Percentiles rank a stretch among this genome's conserved stretches.
Conservation (phyloP, 129 eudicot species). For the Pulicaria dysenterica region DNA sequence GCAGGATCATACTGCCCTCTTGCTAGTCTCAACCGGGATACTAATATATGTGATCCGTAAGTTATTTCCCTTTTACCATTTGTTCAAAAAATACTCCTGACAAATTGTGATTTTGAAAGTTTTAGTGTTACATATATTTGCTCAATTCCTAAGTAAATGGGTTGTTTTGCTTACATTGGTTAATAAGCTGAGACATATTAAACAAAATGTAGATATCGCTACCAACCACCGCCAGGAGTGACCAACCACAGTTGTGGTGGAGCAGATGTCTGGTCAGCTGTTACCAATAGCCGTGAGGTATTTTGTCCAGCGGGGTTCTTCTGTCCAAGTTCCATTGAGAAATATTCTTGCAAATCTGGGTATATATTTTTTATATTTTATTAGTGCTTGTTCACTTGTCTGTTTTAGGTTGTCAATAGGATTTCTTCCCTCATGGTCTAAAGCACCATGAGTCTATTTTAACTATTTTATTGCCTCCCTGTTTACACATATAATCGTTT, state of each 20-base stretch:
- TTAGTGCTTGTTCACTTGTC: slow-evolving; percentile 29
- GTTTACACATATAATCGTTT: neutral
- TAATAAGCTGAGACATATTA: neutral
- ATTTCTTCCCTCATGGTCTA: slow-evolving; percentile 6
- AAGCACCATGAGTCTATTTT: slow-evolving; percentile 13
- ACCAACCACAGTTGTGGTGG: slow-evolving; percentile 82
- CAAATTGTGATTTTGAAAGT: too few relatives aligned
- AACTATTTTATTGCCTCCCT: slow-evolving; percentile 2
- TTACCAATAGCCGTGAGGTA: slow-evolving; percentile 52
- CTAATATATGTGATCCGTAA: slow-evolving; percentile 93
- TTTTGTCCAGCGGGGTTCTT: slow-evolving; percentile 89
- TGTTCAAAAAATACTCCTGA: too few relatives aligned
- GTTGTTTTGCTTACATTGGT: neutral
- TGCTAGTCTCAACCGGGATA: slow-evolving; percentile 63
- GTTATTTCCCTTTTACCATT: too few relatives aligned
- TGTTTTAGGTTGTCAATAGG: slow-evolving; percentile 12
- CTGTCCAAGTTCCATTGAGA: slow-evolving; percentile 72
- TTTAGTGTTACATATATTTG: too few relatives aligned
- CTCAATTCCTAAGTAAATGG: too few relatives aligned
- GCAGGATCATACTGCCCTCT: slow-evolving; percentile 82
- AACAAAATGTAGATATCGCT: slow-evolving; percentile 56
- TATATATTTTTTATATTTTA: slow-evolving; percentile 46
- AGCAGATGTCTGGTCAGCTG: slow-evolving; percentile 90
- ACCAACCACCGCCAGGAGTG: slow-evolving; percentile 78
- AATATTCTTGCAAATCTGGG: slow-evolving; percentile 69